Percentiles rank a stretch among this genome's conserved stretches.
These are phyloP conservation scores for Hypoxylon sp. DNA, from an alignment of 2,329 filamentous ascomycete species.

Conservation along the genomic window DNA sequence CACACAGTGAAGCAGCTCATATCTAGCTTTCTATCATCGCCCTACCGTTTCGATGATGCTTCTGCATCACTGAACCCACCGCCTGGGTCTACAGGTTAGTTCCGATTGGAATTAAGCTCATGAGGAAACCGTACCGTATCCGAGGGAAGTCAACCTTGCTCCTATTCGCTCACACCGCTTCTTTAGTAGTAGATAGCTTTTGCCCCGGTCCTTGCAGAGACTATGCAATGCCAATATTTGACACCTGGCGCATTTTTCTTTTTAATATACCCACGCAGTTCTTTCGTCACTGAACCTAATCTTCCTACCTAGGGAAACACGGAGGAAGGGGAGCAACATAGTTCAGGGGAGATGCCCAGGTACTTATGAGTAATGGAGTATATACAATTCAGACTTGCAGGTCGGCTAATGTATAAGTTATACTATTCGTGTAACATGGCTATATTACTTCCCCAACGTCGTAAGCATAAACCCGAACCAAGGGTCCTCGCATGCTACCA, in stretches of 20 bases:
- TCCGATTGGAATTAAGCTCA: slow-evolving; percentile 30
- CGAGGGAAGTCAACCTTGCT: too few species aligned
- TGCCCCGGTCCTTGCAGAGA: too few species aligned
- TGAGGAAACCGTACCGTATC: too few species aligned
- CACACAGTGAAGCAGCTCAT: too few species aligned
- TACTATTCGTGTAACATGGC: not conserved
- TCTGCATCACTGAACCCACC: slow-evolving; percentile 24
- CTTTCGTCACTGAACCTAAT: too few species aligned
- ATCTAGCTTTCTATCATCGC: slow-evolving; percentile 12
- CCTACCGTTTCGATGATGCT: slow-evolving; percentile 28
- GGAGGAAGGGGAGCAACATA: not conserved
- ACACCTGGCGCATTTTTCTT: too few species aligned
- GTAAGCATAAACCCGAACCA: not conserved
- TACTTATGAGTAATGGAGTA: not conserved
- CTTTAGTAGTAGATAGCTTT: too few species aligned
- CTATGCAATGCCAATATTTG: too few species aligned
- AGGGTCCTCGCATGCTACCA: not conserved
- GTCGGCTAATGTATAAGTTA: not conserved
- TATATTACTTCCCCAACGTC: not conserved
- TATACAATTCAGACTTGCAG: not conserved
- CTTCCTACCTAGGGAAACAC: not conserved
- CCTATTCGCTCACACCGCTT: too few species aligned
- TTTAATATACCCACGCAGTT: too few species aligned
- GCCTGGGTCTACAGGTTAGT: slow-evolving; percentile 25
- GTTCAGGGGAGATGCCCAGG: too few species aligned